Evolutionary conservation across 2,329 filamentous ascomycete species (phyloP), one percentile per base, ranked within the genome.

Genomic region (Karstenula rhodostoma): DNA sequence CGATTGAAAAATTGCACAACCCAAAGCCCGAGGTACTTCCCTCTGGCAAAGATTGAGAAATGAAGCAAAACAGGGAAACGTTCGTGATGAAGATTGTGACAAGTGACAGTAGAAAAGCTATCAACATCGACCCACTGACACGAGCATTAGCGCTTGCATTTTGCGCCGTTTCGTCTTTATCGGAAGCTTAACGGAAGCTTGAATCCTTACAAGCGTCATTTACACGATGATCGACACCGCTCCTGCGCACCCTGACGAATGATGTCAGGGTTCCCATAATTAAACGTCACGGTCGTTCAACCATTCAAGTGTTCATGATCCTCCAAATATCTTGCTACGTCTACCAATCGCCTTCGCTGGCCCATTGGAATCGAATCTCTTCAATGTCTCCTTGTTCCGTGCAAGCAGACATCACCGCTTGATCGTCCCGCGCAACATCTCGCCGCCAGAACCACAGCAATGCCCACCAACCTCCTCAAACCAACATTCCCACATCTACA

Each of bases 201-300:
- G 17, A 35, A 19, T 12, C 13, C 23, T 25, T 23, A 13, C 8
- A 54, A 12, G 37, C 37, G 23, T 33, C 25, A 15, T 25, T 44
- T 9, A 43, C 22, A 43, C 51, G 51, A 25, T 42, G 50, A 54
- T 44, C 51, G 37, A 42, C 50, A 44, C 17, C 23, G 51, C 37
- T 17, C 37, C 32, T 29, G 12, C 44, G 25, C 37, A 44, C 51
- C 51, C 51, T 54, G 37, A 40, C 48, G 51, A 27, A 54, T 54
- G 51, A 54, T 54, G 51, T 54, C 51, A 54, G 51, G 51, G 51
- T 54, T 43, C 51, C 51, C 51, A 54, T 44, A 32, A 44, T 54
- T 54, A 44, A 23, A 54, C 51, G 51, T 54, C 51, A 54, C 51
- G 37, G 13, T 17, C 44, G 29, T 4, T 22, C n/a, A 37, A 25